Evolutionary conservation across 129 eudicot species (phyloP), one percentile per base, ranked within the genome.

Genomic region (Smallanthus sonchifolius): DNA sequence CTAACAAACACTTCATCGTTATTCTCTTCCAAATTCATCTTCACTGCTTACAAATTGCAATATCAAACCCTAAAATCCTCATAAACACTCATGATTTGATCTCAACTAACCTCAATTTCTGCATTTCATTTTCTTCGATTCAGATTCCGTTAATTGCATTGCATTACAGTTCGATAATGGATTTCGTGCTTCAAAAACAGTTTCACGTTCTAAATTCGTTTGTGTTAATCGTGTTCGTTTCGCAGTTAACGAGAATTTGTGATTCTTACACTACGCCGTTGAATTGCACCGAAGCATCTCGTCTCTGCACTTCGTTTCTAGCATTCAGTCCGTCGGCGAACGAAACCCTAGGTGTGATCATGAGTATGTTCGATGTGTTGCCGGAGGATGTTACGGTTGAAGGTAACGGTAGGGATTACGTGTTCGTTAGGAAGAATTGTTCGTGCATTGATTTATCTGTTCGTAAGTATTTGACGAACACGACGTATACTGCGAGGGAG

Each of bases 301-400:
- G 98, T 10, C 48, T 87, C 24, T 93, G 98, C 80, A 79, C 96
- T 0, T 83, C 98, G 13, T 93, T 87, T 70, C 30, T 93, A 15
- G 95, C 96, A 28, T 87, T 90, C 74, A 83, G 80, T 59, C 95
- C 95, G 56, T 70, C 82, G 11, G 52, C 86, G 11, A 75, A 80
- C 57, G 75, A 87, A 75, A 82, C 95, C 77, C 86, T 90, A 16
- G 62, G 84, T 24, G 82, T 90, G 61, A 81, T 93, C 69, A 85
- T 82, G 76, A 87, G 95, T 86, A 93, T 93, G 98, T 93, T 93
- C 79, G 98, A 93, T 69, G 98, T 90, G 0, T 48, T 86, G 4
- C 92, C 84, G 2, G 47, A 77, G 0, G 96, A 90, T 57, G 77
- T 93, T 15, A 90, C 90, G 0, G 74, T 82, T 10, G 96, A 93